Base-by-base conservation (phyloP, 768 basidiomycete species). In the Roridomyces roridus region DNA sequence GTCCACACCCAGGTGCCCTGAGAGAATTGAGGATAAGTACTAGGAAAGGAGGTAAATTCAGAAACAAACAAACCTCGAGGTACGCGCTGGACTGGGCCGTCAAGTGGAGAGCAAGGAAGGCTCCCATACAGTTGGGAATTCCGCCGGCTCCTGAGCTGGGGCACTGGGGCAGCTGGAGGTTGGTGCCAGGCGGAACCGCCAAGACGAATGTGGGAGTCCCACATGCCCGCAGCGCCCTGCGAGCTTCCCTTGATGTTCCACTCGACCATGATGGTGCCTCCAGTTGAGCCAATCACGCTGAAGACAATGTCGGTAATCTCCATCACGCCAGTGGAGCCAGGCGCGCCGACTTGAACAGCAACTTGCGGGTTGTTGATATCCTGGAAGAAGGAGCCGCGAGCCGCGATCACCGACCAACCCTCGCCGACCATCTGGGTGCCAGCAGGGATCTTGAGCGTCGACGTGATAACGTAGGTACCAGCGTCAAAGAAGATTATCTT, bases 401-500 rank as follows among this genome's bases (percentile, higher is more conserved):
- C 80, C 14, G 83, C 74, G 23, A 87, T 78, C 14, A 81, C 78
- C 6, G 82, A 76, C 84, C 84, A 86, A 2, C 77, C 83, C 64
- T 87, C 85, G 24, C 85, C 85, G 17, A 85, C 82, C 36, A 86
- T 76, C 11, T 76, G 80, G 6, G 83, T 80, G 4, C 83, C 85
- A 12, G 80, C 79, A 7, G 85, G 85, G 45, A 87, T 83, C 2
- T 75, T 79, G 20, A 87, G 59, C 4, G 85, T 86, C 8, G 74
- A 74, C 3, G 81, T 79, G 26, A 85, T 77, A 36, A 82, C 58
- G 58, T 86, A 86, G 8, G 77, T 80, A 15, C 85, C 85, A 12
- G 88, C 87, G 63, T 93, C 92, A 65, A 93, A 85, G 76, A 90
- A 92, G 44, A 93, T 86, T 64, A 93, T 87, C 68, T 88, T 91